Evolutionary conservation across 495 filamentous ascomycete species (phyloP).

Genomic region (Hypoxylon rickii): DNA sequence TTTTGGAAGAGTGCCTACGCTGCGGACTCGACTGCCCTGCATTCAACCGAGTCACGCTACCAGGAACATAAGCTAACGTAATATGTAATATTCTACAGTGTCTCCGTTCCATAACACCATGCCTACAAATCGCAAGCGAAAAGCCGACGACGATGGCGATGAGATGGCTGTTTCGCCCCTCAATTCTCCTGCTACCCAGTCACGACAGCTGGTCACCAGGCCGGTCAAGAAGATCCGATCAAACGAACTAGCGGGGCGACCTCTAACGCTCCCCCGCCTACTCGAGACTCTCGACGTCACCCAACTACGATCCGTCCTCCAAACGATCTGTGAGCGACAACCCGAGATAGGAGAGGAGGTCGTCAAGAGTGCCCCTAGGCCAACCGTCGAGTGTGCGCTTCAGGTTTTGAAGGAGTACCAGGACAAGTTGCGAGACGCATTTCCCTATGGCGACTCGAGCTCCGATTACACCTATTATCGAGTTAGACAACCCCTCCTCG

Average conservation of each 20-base stretch:
- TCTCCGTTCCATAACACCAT: constrained; percentile 57
- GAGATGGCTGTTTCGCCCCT: constrained; percentile 87
- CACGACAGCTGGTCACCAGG: constrained; percentile 62
- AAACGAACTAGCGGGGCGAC: constrained; percentile 74
- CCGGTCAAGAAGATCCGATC: constrained; percentile 63
- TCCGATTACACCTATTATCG: constrained; percentile 96
- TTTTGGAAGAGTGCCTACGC: neutral
- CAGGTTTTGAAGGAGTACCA: constrained; percentile 83
- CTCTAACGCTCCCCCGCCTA: constrained; percentile 79
- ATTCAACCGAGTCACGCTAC: constrained; percentile 1
- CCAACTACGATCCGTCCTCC: constrained; percentile 79
- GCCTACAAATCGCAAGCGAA: constrained; percentile 74
- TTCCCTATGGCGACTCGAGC: constrained; percentile 81
- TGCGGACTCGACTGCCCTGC: constrained; percentile 7
- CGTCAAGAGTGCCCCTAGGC: constrained; percentile 80
- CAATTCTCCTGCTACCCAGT: constrained; percentile 73
- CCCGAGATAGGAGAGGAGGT: constrained; percentile 82
- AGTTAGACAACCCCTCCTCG: constrained; percentile 77
- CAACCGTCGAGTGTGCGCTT: constrained; percentile 77
- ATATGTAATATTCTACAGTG: constrained; percentile 44
- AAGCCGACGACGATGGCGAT: constrained; percentile 85
- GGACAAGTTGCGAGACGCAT: constrained; percentile 71
- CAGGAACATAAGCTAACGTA: constrained; percentile 33
- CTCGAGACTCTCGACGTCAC: constrained; percentile 88
- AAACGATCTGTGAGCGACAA: constrained; percentile 86